phyloP scores from a whole-genome alignment of 1,284 basidiomycete genomes.

The Sanghuangporus weigelae region DNA sequence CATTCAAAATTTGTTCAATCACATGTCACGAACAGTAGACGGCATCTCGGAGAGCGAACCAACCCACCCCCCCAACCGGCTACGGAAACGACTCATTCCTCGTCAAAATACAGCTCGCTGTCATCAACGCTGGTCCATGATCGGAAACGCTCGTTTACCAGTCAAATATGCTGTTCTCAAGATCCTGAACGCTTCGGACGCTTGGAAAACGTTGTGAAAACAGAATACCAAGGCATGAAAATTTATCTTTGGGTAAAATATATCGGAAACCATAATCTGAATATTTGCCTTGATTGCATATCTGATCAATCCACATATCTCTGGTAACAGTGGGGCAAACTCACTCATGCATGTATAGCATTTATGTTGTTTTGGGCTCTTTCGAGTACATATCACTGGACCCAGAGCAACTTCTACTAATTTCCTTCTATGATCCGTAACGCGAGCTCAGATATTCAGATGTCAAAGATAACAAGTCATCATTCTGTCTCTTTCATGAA shows the following conservation, averaged over 20 bases:
- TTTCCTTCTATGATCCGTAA: too few species aligned
- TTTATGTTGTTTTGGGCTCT: too few species aligned
- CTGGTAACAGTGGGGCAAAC: neutral
- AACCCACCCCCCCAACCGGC: too few species aligned
- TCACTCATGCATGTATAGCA: neutral
- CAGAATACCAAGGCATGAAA: constrained; percentile 1
- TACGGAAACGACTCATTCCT: constrained; percentile 9
- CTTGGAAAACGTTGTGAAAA: neutral
- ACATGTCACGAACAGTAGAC: neutral
- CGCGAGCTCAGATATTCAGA: too few species aligned
- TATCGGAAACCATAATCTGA: neutral
- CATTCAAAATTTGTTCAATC: neutral
- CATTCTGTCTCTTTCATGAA: too few species aligned
- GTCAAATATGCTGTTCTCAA: too few species aligned
- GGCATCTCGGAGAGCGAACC: neutral
- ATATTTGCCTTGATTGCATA: constrained; percentile 4
- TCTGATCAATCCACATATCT: neutral
- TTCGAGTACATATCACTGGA: too few species aligned
- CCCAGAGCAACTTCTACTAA: too few species aligned
- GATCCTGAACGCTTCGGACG: neutral
- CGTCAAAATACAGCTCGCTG: constrained; percentile 8
- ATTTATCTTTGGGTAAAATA: constrained; percentile 7
- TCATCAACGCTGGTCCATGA: constrained; percentile 1
- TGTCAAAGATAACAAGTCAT: too few species aligned
- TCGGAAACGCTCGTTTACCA: constrained; percentile 1